phyloP scores from a whole-genome alignment of 192 early-diverging fungal genomes.

The Anaeromyces robustus region DNA sequence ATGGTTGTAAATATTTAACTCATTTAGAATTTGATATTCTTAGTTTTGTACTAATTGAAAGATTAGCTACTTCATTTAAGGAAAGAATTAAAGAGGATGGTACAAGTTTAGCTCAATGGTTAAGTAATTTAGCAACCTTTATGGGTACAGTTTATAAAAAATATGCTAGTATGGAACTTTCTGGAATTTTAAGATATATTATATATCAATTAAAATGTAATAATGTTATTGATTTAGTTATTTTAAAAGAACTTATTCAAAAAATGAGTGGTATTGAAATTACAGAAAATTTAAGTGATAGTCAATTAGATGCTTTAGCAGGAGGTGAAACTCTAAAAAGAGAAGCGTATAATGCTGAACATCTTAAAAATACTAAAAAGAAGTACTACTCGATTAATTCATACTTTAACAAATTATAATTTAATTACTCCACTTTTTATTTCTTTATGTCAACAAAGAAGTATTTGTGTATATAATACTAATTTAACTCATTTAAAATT shows the following conservation, averaged over 20 bases:
- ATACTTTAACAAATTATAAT: conserved; percentile 33
- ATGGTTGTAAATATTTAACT: conserved; percentile 57
- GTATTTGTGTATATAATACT: conserved; percentile 27
- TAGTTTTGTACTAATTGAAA: conserved; percentile 47
- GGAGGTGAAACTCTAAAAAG: conserved; percentile 42
- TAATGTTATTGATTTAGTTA: conserved; percentile 41
- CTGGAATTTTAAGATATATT: conserved; percentile 44
- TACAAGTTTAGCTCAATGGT: conserved; percentile 37
- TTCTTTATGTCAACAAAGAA: conserved; percentile 40
- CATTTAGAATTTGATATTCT: conserved; percentile 61
- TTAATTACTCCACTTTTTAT: conserved; percentile 35
- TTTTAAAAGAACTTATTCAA: conserved; percentile 52
- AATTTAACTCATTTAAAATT: conserved; percentile 31
- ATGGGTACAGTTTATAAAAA: conserved; percentile 46
- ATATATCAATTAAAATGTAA: conserved; percentile 35
- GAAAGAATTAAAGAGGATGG: conserved; percentile 47
- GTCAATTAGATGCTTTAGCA: conserved; percentile 43
- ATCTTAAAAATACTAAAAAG: conserved; percentile 29
- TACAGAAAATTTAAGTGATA: conserved; percentile 31
- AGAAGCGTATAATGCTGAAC: conserved; percentile 27
- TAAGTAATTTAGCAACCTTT: conserved; percentile 46
- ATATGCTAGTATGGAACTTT: conserved; percentile 44
- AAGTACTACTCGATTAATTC: conserved; percentile 32
- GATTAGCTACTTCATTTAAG: conserved; percentile 33
- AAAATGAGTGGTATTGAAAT: conserved; percentile 56